Conservation (phyloP, 768 basidiomycete genomes). For the Russula vinacea region DNA sequence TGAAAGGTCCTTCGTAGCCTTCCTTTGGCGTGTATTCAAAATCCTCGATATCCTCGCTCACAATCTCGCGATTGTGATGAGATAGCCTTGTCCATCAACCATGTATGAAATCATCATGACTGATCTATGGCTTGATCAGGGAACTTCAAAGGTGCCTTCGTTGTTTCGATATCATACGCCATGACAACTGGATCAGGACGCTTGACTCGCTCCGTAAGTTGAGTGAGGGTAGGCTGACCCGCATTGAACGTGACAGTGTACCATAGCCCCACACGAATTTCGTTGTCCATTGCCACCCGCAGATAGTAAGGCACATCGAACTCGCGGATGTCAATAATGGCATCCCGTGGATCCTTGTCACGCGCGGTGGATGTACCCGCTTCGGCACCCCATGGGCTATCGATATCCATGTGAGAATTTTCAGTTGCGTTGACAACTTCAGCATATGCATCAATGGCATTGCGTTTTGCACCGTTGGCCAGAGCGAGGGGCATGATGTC, state of each 20-base stretch:
- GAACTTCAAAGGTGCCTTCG: conserved; percentile 99
- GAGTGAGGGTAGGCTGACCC: conserved; percentile 71
- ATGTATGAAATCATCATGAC: conserved; percentile 99
- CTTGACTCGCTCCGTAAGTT: conserved; percentile 81
- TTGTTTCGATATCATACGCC: conserved; percentile 99
- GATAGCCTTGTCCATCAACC: conserved; percentile 95
- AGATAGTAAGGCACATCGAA: conserved; percentile 97
- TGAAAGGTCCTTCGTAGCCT: conserved; percentile 96
- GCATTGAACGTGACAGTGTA: conserved; percentile 82
- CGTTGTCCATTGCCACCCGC: conserved; percentile 98
- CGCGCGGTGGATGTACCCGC: conserved; percentile 41
- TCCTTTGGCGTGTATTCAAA: conserved; percentile 99
- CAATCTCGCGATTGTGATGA: conserved; percentile 98
- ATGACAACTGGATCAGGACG: conserved; percentile 99
- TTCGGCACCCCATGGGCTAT: conserved; percentile 58
- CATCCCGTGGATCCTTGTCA: conserved; percentile 84
- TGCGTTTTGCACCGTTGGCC: conserved; percentile 86
- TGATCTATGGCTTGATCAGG: conserved; percentile 95
- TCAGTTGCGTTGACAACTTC: conserved; percentile 81
- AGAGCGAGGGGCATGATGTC: conserved; percentile 88
- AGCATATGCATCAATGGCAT: conserved; percentile 95
- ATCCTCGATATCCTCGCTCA: conserved; percentile 95
- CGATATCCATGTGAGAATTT: conserved; percentile 64
- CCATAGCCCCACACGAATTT: conserved; percentile 97
- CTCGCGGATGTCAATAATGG: conserved; percentile 91